phyloP scores from a whole-genome alignment of 1,139 yeast genomes.

The Sugiyamaella novakii region DNA sequence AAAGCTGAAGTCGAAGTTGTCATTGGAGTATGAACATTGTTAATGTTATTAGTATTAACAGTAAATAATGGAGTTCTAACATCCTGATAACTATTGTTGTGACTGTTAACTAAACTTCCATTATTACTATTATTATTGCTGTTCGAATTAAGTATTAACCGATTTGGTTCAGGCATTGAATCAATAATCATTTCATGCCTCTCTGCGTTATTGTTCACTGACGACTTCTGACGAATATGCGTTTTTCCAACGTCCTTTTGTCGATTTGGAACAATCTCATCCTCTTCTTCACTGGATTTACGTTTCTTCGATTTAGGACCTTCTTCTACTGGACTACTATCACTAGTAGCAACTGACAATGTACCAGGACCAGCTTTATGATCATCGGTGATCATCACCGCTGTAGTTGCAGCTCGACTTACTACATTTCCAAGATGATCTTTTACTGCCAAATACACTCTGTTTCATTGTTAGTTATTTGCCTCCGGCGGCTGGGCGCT shows the following conservation, averaged over 20 bases:
- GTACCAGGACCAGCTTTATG: slow-evolving; percentile 53
- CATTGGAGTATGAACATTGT: slow-evolving; percentile 6
- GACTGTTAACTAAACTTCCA: slow-evolving; percentile 3
- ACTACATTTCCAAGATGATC: slow-evolving; percentile 61
- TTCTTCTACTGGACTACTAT: slow-evolving; percentile 14
- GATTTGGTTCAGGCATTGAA: background rate
- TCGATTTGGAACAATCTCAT: slow-evolving; percentile 3
- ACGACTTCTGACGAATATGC: background rate
- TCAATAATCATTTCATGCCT: slow-evolving; percentile 6
- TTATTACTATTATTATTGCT: background rate
- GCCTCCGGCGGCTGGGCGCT: too few species aligned
- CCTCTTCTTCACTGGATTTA: slow-evolving; percentile 10
- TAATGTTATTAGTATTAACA: background rate
- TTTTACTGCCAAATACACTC: slow-evolving; percentile 64
- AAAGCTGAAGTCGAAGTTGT: slow-evolving; percentile 11
- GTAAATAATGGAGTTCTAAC: slow-evolving; percentile 3
- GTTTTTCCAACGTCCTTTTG: background rate
- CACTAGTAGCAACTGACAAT: slow-evolving; percentile 10
- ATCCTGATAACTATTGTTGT: slow-evolving; percentile 7
- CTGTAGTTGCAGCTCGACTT: slow-evolving; percentile 68
- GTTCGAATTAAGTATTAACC: background rate
- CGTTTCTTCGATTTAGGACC: slow-evolving; percentile 21
- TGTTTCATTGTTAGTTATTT: slow-evolving; percentile 29
- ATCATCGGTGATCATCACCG: slow-evolving; percentile 89
- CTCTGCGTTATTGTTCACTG: background rate